A percentile compares a stretch with the other conserved stretches of the same genome.
Evolutionary conservation across 1,284 basidiomycete species (phyloP).

Genomic region (Ustilago crameri): DNA sequence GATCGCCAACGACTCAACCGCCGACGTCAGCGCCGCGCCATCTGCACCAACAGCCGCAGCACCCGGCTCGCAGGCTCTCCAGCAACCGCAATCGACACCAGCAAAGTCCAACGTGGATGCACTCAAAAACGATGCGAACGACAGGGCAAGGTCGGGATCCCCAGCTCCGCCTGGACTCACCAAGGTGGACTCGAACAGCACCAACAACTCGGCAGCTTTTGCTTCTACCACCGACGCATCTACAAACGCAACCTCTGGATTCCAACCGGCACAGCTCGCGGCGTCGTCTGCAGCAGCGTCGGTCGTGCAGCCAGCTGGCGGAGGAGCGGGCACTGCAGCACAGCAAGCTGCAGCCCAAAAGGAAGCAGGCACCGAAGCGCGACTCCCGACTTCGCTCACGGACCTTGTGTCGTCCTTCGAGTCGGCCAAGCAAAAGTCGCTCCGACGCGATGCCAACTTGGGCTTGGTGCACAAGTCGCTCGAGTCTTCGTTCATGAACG

Average conservation of each 20-base stretch:
- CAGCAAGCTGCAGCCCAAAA: conserved; percentile 52
- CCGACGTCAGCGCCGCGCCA: conserved; percentile 11
- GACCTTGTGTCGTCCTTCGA: conserved; percentile 96
- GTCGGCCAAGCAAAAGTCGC: conserved; percentile 88
- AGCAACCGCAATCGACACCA: conserved; percentile 16
- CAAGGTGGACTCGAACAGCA: conserved; percentile 22
- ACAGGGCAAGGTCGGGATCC: conserved; percentile 37
- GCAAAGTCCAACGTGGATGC: conserved; percentile 32
- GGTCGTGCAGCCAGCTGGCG: conserved; percentile 54
- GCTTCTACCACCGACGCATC: not conserved
- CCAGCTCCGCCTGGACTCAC: conserved; percentile 46
- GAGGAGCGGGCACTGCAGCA: conserved; percentile 51
- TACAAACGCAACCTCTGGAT: conserved; percentile 18
- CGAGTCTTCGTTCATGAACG: conserved; percentile 85
- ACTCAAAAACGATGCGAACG: conserved; percentile 17
- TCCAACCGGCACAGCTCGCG: conserved; percentile 61
- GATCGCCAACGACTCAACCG: conserved; percentile 18
- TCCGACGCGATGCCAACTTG: conserved; percentile 86
- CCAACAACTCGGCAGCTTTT: conserved; percentile 7
- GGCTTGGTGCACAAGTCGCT: conserved; percentile 80
- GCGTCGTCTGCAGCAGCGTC: conserved; percentile 70
- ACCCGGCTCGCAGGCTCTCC: conserved; percentile 3
- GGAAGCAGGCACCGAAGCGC: conserved; percentile 58
- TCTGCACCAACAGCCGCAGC: conserved; percentile 22
- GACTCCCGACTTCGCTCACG: conserved; percentile 80